phyloP scores from a whole-genome alignment of 139 green algal species.

The Marvania coccoides region DNA sequence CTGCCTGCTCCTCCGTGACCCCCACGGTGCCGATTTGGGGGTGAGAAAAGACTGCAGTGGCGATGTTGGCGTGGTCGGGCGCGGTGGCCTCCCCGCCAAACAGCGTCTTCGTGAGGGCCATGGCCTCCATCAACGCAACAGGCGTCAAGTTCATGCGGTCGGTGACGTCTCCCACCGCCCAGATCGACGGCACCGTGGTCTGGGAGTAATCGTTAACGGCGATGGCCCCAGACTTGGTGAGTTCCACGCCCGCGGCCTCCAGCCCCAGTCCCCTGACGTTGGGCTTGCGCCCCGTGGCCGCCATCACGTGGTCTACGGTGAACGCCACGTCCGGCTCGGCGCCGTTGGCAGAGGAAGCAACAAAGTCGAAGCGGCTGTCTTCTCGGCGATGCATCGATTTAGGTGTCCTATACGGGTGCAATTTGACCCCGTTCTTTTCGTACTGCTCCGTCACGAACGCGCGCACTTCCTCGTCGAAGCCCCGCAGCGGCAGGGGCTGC shows the following conservation, averaged over 20 bases:
- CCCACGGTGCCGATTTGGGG: conserved; percentile 87
- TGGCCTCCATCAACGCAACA: conserved; percentile 96
- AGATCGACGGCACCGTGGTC: conserved; percentile 78
- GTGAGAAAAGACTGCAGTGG: conserved; percentile 82
- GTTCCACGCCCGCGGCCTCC: conserved; percentile 61
- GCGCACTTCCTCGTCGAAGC: conserved; percentile 44
- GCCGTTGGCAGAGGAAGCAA: not conserved
- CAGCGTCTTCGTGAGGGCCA: conserved; percentile 84
- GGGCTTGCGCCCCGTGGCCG: conserved; percentile 25
- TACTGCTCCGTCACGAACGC: conserved; percentile 33
- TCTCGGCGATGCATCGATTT: not conserved
- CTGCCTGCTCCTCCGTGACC: conserved; percentile 81
- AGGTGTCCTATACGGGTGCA: conserved; percentile 1
- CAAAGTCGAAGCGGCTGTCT: conserved; percentile 1
- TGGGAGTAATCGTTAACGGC: conserved; percentile 82
- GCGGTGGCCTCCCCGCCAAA: conserved; percentile 69
- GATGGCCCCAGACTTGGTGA: conserved; percentile 52
- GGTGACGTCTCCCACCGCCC: conserved; percentile 92
- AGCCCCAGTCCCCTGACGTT: conserved; percentile 27
- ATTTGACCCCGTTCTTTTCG: conserved; percentile 8
- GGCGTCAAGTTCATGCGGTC: conserved; percentile 91
- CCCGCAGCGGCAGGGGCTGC: conserved; percentile 50
- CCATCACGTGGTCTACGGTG: conserved; percentile 19
- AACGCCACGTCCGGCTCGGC: not conserved
- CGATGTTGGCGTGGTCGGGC: conserved; percentile 72